A percentile compares a stretch with the other conserved stretches of the same genome.
These are phyloP conservation scores for Leptosphaerulina australis DNA, from an alignment of 2,329 filamentous ascomycete genomes.

Conservation along the genomic window DNA sequence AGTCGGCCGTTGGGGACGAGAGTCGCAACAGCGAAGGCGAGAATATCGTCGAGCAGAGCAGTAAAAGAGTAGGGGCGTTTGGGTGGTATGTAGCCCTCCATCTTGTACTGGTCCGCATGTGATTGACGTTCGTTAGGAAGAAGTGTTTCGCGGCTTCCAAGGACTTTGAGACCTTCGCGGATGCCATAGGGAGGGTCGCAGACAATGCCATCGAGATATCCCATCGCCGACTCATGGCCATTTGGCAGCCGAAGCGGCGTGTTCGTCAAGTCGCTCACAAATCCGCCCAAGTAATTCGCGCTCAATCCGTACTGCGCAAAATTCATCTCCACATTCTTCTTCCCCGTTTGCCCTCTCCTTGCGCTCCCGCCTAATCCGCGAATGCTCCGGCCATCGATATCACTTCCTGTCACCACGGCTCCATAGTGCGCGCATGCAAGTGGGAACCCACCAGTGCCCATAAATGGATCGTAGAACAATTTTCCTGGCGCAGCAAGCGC, in stretches of 20 bases:
- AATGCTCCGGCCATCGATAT: constrained; percentile 91
- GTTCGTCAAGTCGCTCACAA: constrained; percentile 87
- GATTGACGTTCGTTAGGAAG: constrained; percentile 31
- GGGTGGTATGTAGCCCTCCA: constrained; percentile 74
- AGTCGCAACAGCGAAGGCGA: constrained; percentile 77
- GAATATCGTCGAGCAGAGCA: constrained; percentile 87
- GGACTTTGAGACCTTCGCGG: constrained; percentile 84
- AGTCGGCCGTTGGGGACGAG: constrained; percentile 80
- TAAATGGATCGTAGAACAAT: constrained; percentile 92
- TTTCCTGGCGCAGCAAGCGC: constrained; percentile 81
- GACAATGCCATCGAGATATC: constrained; percentile 83
- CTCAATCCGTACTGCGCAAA: constrained; percentile 81
- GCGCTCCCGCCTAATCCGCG: constrained; percentile 65
- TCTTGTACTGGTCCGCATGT: constrained; percentile 36
- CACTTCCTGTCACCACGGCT: constrained; percentile 80
- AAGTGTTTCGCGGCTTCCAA: constrained; percentile 71
- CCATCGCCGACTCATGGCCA: background rate
- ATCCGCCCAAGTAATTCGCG: constrained; percentile 72
- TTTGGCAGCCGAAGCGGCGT: constrained; percentile 64
- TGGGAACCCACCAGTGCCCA: constrained; percentile 91
- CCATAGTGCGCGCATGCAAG: constrained; percentile 91
- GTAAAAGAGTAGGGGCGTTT: constrained; percentile 92
- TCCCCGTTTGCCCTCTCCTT: constrained; percentile 48
- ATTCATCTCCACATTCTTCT: constrained; percentile 68
- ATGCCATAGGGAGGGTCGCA: constrained; percentile 98